Evolutionary conservation across 192 early-diverging fungal species (phyloP), one percentile per base, ranked within the genome.

Genomic region (Backusella westeae): DNA sequence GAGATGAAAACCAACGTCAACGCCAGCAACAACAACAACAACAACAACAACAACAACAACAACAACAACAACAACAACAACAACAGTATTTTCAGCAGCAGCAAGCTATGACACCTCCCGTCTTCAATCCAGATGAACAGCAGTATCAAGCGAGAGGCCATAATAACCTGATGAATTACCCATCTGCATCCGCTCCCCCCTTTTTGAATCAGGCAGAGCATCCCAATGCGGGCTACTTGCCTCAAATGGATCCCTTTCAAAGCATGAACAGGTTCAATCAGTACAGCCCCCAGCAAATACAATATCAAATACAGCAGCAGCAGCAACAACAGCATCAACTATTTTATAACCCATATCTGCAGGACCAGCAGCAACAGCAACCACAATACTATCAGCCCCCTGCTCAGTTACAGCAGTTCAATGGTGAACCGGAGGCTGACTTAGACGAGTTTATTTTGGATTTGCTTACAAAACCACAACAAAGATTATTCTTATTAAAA

Each of bases 401-500:
- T 71, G 23, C 41, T 6, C 56, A 63, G 56, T 32, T 71, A 49
- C 70, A 71, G 29, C 70, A 71, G 26, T 71, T 71, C 15, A 71
- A 29, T 34, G 70, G 26, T 34, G 36, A 36, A 2, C 6, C 26
- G 4, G 44, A 44, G 12, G 14, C 39, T 17, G 42, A 39, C 2
- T 79, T 91, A 1, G 91, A 92, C 79, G 78, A 84, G n/a, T 88
- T 93, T 44, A 74, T 94, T 2, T 65, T 91, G 26, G 88, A 83
- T 39, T 83, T 91, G 32, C 80, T 92, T 19, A 89, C 81, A 67
- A 91, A 89, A 65, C 86, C 85, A 17, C 83, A 86, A 67, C 91
- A 94, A 59, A 82, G 93, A 52, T 73, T 90, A 46, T 93, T 93
- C 71, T 69, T 94, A 41, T 82, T 94, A 19, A 91, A 90, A 76